phyloP scores from a whole-genome alignment of 495 filamentous ascomycete species.

The Aspergillus sclerotiicarbonarius region DNA sequence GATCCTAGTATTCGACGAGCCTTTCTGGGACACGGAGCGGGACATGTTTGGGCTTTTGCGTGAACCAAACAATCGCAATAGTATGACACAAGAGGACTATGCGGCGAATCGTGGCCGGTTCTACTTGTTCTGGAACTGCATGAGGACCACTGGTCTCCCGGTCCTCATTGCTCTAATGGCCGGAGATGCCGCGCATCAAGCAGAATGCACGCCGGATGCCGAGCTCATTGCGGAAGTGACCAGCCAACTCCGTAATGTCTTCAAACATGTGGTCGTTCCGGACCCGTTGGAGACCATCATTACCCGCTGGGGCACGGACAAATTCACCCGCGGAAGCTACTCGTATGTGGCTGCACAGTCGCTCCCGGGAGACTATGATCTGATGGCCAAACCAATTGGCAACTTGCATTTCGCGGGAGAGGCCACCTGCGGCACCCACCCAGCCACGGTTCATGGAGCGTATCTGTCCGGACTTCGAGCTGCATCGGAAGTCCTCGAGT shows the following conservation, averaged over 20 bases:
- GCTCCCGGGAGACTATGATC: slow-evolving; percentile 84
- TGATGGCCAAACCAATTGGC: slow-evolving; percentile 80
- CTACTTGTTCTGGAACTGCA: slow-evolving; percentile 96
- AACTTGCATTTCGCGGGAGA: slow-evolving; percentile 97
- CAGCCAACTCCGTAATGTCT: slow-evolving; percentile 65
- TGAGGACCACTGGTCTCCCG: slow-evolving; percentile 82
- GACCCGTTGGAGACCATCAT: slow-evolving; percentile 82
- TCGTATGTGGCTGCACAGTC: slow-evolving; percentile 84
- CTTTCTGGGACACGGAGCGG: slow-evolving; percentile 89
- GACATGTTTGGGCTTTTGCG: slow-evolving; percentile 94
- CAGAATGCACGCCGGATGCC: slow-evolving; percentile 70
- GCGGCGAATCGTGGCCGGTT: slow-evolving; percentile 70
- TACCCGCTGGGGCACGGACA: slow-evolving; percentile 90
- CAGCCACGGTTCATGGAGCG: slow-evolving; percentile 94
- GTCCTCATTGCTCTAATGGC: slow-evolving; percentile 93
- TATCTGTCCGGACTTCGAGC: slow-evolving; percentile 91
- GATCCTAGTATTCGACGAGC: slow-evolving; percentile 80
- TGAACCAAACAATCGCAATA: slow-evolving; percentile 55
- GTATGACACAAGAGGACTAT: slow-evolving; percentile 62
- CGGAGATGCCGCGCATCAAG: slow-evolving; percentile 86
- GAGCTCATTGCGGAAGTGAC: slow-evolving; percentile 78
- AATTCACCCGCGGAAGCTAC: slow-evolving; percentile 87
- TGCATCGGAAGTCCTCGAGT: slow-evolving; percentile 77
- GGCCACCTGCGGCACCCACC: slow-evolving; percentile 91
- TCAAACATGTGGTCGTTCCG: slow-evolving; percentile 61